Conservation (phyloP, 352 stramenopile species). For the Blastocystis sp. region DNA sequence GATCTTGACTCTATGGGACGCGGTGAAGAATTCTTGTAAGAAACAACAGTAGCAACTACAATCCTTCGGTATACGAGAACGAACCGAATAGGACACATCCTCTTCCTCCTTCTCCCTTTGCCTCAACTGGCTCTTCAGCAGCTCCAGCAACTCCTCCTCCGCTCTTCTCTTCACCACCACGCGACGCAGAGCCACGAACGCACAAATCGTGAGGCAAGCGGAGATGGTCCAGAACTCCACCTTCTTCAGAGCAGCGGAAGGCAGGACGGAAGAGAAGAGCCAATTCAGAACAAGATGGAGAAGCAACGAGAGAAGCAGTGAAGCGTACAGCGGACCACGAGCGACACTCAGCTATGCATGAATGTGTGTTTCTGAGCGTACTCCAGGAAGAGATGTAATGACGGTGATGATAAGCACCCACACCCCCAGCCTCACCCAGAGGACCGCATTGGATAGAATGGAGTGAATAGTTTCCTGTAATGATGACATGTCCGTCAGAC, state of each 20-base stretch:
- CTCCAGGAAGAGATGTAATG: background rate
- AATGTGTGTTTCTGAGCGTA: background rate
- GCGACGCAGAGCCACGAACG: background rate
- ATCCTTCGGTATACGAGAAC: no score
- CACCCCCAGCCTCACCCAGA: background rate
- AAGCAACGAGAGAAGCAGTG: background rate
- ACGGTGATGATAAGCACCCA: background rate
- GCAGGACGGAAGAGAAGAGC: conserved; percentile 12
- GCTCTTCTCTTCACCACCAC: background rate
- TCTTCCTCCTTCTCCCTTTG: no score
- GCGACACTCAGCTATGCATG: background rate
- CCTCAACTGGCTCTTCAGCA: no score
- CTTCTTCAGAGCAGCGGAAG: background rate
- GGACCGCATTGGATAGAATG: background rate
- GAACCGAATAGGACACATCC: no score
- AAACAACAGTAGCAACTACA: no score
- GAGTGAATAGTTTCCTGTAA: background rate
- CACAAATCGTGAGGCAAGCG: conserved; percentile 5
- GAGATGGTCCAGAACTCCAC: background rate
- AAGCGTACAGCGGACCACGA: background rate
- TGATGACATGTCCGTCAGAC: background rate
- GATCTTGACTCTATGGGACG: no score
- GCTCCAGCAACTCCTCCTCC: background rate
- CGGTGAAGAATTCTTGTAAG: no score
- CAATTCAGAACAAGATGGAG: background rate